Conservation (phyloP, 768 basidiomycete species). For the Kwoniella shandongensis region DNA sequence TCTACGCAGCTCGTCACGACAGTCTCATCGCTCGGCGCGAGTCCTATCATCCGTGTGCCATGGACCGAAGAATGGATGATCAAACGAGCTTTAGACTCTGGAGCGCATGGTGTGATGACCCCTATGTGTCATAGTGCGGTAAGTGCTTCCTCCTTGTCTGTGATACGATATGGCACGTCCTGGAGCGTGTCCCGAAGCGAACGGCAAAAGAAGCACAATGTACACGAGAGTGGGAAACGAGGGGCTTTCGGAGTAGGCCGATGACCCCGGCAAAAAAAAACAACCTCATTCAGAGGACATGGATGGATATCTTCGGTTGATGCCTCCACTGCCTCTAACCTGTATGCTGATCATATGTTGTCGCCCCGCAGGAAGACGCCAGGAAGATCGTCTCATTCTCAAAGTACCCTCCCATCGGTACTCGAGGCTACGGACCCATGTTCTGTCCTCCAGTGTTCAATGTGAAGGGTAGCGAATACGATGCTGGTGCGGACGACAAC, state of each 20-base stretch:
- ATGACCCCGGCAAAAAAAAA: too few relatives aligned
- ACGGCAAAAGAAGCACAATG: too few relatives aligned
- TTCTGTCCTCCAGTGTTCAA: conserved; percentile 50
- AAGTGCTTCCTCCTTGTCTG: conserved; percentile 5
- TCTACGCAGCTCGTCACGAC: conserved; percentile 35
- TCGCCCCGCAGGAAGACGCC: conserved; percentile 53
- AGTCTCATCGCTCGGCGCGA: conserved; percentile 39
- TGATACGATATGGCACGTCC: too few relatives aligned
- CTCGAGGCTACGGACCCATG: conserved; percentile 52
- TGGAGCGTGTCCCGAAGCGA: too few relatives aligned
- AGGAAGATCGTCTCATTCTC: conserved; percentile 42
- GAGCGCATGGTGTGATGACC: conserved; percentile 53
- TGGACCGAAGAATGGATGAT: conserved; percentile 49
- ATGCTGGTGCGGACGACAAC: conserved; percentile 42
- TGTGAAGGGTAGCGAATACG: conserved; percentile 43
- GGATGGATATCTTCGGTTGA: too few relatives aligned
- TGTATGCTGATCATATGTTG: too few relatives aligned
- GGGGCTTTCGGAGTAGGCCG: too few relatives aligned
- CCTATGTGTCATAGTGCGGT: conserved; percentile 51
- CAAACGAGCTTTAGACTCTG: conserved; percentile 54
- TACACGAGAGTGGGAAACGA: too few relatives aligned
- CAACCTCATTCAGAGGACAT: too few relatives aligned
- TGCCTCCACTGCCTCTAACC: too few relatives aligned
- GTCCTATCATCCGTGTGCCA: conserved; percentile 53
- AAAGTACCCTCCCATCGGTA: conserved; percentile 53